Evolutionary conservation across 345 rosid species (phyloP).

Genomic region (Cardamine occulta): DNA sequence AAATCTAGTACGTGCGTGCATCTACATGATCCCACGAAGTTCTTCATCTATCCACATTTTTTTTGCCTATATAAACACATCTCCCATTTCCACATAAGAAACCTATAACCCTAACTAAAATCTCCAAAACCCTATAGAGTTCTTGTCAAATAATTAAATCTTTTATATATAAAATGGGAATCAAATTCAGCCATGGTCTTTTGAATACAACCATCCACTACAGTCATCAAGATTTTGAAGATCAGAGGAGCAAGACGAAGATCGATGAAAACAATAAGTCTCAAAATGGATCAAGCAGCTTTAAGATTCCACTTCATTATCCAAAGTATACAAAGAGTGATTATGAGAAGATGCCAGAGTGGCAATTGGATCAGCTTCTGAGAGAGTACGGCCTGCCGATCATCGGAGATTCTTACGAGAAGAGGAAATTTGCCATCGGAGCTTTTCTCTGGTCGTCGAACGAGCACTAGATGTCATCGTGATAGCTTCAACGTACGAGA

Average conservation of each 20-base stretch:
- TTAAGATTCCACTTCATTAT: conserved; percentile 65
- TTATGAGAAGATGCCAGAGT: conserved; percentile 63
- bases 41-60: conserved; percentile 28
- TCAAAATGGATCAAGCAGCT: conserved; percentile 25
- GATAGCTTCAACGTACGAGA: background rate
- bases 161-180: conserved; percentile 24
- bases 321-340: conserved; percentile 60
- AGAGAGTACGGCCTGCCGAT: conserved; percentile 59
- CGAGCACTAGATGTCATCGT: conserved; percentile 21
- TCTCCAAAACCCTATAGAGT: background rate
- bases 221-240: conserved; percentile 30
- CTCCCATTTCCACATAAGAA: conserved; percentile 17
- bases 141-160: conserved; percentile 18
- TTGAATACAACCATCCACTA: conserved; percentile 3
- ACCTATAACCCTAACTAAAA: background rate
- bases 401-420: conserved; percentile 50
- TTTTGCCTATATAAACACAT: conserved; percentile 29
- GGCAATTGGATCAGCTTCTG: conserved; percentile 59
- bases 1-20: conserved; percentile 35
- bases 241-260: conserved; percentile 17
- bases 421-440: conserved; percentile 64
- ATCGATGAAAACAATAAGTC: background rate
- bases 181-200: conserved; percentile 18
- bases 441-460: conserved; percentile 64
- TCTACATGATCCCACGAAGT: conserved; percentile 38